These are phyloP conservation scores for Backusella macrospora DNA, from an alignment of 192 early-diverging fungal species.

Conservation along the genomic window DNA sequence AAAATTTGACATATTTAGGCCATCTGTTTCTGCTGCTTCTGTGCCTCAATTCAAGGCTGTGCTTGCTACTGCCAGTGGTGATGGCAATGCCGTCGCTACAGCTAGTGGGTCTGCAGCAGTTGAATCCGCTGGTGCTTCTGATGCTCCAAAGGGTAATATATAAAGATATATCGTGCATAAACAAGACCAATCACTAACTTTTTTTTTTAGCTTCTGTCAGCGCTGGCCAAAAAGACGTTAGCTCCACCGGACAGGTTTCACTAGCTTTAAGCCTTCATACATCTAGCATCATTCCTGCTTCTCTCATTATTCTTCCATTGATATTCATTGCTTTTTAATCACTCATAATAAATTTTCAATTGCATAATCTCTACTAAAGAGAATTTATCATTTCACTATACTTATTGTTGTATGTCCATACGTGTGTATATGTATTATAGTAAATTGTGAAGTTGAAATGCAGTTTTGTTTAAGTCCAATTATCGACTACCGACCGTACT, in stretches of 20 bases:
- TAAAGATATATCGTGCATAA: neutral
- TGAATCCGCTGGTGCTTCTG: neutral
- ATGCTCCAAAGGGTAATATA: neutral
- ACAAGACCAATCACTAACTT: neutral
- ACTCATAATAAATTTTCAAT: neutral
- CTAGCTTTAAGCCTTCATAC: neutral
- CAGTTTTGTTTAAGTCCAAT: conserved; percentile 4
- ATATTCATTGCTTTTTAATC: neutral
- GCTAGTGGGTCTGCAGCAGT: neutral
- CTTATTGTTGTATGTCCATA: neutral
- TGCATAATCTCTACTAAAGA: neutral
- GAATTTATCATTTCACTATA: neutral
- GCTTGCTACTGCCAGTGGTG: neutral
- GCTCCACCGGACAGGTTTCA: conserved; percentile 8
- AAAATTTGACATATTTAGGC: neutral
- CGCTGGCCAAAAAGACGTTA: conserved; percentile 1
- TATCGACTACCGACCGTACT: neutral
- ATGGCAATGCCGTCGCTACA: neutral
- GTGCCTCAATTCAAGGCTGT: neutral
- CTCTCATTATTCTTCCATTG: neutral
- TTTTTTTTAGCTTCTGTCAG: conserved; percentile 3
- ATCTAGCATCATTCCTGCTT: neutral
- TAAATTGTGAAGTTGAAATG: neutral
- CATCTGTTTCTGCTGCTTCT: neutral
- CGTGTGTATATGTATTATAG: neutral